Evolutionary conservation across 305 asterid species (phyloP).

Genomic region (Solanum hybrid): DNA sequence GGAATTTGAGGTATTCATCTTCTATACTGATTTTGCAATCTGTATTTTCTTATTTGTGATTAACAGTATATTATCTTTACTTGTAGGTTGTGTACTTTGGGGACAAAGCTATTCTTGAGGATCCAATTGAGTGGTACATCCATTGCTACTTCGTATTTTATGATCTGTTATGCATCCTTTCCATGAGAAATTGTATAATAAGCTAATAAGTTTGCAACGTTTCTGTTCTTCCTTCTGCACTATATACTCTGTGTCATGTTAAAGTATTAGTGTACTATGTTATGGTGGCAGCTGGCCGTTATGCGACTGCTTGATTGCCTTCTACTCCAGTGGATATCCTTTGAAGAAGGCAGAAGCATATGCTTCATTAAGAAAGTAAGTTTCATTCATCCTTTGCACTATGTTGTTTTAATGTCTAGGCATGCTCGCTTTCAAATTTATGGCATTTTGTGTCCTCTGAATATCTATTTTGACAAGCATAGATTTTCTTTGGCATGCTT

Average conservation of each 20-base stretch:
- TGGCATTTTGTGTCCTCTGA: not conserved
- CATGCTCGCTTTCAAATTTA: not conserved
- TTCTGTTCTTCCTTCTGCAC: not conserved
- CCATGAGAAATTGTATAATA: not conserved
- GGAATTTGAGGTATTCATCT: slow-evolving; percentile 60
- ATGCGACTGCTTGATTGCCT: slow-evolving; percentile 92
- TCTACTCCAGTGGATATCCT: slow-evolving; percentile 79
- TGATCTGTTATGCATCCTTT: not conserved
- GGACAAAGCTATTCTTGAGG: slow-evolving; percentile 78
- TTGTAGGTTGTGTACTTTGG: slow-evolving; percentile 80
- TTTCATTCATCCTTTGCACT: not conserved
- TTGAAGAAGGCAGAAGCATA: slow-evolving; percentile 85
- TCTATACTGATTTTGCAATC: not conserved
- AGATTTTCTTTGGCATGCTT: not conserved
- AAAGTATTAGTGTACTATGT: not conserved
- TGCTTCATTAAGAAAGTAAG: slow-evolving; percentile 82
- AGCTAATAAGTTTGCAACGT: not conserved
- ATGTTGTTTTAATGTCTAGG: not conserved
- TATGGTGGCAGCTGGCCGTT: slow-evolving; percentile 69
- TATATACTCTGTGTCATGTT: not conserved
- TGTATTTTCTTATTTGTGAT: not conserved
- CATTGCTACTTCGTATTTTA: not conserved
- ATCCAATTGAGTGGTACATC: slow-evolving; percentile 72
- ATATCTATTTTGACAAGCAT: not conserved
- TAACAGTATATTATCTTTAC: not conserved